A percentile compares a stretch with the other conserved stretches of the same genome.
phyloP scores from a whole-genome alignment of 495 filamentous ascomycete genomes.

The Parmelia sp. region DNA sequence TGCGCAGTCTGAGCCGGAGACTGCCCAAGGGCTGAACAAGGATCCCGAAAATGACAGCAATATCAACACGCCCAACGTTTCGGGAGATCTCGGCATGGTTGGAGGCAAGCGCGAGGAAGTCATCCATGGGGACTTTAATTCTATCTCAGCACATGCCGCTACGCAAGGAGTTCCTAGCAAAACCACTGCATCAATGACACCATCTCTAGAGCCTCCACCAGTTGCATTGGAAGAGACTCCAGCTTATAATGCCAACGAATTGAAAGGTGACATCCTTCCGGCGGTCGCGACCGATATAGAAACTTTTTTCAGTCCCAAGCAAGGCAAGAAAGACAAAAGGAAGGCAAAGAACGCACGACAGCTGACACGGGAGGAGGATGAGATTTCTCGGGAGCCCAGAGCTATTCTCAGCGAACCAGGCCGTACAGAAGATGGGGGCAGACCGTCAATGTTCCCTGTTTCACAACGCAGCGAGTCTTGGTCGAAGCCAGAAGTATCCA shows the following conservation, averaged over 20 bases:
- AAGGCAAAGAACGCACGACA: slow-evolving; percentile 21
- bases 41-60: neutral
- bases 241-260: neutral
- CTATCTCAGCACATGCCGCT: neutral
- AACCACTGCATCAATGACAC: neutral
- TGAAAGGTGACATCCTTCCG: neutral
- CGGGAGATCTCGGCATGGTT: neutral
- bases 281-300: neutral
- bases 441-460: neutral
- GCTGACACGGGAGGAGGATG: neutral
- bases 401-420: neutral
- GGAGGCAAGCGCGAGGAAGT: neutral
- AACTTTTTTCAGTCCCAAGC: neutral
- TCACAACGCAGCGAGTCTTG: neutral
- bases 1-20: slow-evolving; percentile 15
- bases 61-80: neutral
- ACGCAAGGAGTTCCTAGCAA: neutral
- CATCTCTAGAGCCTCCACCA: neutral
- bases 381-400: neutral
- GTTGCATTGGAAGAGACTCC: neutral
- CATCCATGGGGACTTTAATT: neutral
- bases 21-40: slow-evolving; percentile 6
- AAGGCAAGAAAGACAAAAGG: slow-evolving; percentile 30
- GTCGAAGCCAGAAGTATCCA: slow-evolving; percentile 3
- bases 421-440: neutral